Percentiles rank a stretch among this genome's conserved stretches.
These are phyloP conservation scores for Omphalea diandra DNA, from an alignment of 441 rosid species.

Conservation along the genomic window DNA sequence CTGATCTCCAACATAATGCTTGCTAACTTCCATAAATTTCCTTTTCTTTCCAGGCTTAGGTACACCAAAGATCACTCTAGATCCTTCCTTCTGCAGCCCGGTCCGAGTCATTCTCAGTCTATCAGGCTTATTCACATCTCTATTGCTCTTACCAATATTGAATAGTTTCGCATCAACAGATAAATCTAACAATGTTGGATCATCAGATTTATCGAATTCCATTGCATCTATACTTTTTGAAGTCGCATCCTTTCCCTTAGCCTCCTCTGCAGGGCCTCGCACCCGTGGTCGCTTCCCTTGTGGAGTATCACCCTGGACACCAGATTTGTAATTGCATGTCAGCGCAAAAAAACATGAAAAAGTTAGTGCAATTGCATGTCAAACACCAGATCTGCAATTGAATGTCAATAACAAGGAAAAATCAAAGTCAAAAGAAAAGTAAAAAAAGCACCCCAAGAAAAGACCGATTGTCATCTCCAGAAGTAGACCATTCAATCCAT, in stretches of 20 bases:
- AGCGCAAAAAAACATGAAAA: constrained; percentile 19
- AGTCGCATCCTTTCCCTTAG: constrained; percentile 52
- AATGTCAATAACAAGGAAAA: constrained; percentile 14
- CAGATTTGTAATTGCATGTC: constrained; percentile 20
- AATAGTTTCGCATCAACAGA: constrained; percentile 57
- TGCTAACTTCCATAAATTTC: constrained; percentile 99
- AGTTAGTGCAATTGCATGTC: no score
- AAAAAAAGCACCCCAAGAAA: constrained; percentile 52
- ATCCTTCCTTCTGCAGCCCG: constrained; percentile 83
- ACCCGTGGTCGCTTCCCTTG: constrained; percentile 73
- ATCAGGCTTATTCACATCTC: constrained; percentile 48
- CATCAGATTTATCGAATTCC: constrained; percentile 47
- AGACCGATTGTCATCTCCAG: constrained; percentile 34
- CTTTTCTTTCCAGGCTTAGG: constrained; percentile 99
- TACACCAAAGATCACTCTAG: constrained; percentile 77
- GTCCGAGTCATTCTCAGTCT: constrained; percentile 58
- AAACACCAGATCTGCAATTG: no score
- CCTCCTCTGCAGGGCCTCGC: constrained; percentile 41
- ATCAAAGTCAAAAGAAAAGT: constrained; percentile 10
- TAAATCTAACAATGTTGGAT: constrained; percentile 50
- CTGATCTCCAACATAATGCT: constrained; percentile 67
- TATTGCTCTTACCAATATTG: constrained; percentile 64
- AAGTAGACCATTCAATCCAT: constrained; percentile 81
- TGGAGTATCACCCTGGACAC: constrained; percentile 83
- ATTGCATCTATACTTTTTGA: constrained; percentile 32